These are phyloP conservation scores for Emericellopsis atlantica DNA, from an alignment of 2,329 filamentous ascomycete genomes.

Conservation along the genomic window DNA sequence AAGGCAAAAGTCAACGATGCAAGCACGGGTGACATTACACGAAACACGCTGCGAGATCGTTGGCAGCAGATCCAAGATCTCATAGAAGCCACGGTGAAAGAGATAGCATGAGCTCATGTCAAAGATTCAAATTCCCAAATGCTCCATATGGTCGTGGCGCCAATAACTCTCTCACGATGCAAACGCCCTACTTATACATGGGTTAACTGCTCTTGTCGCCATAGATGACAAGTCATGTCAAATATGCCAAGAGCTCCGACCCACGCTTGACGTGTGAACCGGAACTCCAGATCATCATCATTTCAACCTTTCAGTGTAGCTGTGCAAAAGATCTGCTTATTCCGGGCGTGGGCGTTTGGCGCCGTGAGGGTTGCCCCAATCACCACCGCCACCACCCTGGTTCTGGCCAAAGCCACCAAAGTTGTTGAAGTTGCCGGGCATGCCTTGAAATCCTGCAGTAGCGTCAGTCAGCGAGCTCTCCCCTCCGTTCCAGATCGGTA, in stretches of 20 bases:
- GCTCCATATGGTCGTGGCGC: no score
- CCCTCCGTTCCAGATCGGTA: no score
- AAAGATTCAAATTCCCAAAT: no score
- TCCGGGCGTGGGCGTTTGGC: constrained; percentile 70
- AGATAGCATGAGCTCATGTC: constrained; percentile 1
- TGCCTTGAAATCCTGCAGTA: constrained; percentile 48
- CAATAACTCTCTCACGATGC: no score
- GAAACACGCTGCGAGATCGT: constrained; percentile 6
- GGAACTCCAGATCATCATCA: no score
- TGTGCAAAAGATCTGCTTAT: constrained; percentile 12
- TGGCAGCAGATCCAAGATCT: constrained; percentile 14
- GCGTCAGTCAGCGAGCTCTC: neutral
- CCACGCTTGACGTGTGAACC: no score
- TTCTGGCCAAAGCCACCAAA: constrained; percentile 50
- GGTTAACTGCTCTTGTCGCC: constrained; percentile 3
- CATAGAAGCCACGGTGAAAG: constrained; percentile 7
- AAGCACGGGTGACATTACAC: constrained; percentile 13
- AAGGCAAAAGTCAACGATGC: constrained; percentile 13
- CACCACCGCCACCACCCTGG: constrained; percentile 31
- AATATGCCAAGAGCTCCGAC: no score
- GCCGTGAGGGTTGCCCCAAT: constrained; percentile 70
- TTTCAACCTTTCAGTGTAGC: no score
- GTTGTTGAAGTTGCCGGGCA: constrained; percentile 59
- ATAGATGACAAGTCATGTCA: no score
- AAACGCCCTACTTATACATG: no score